Percentiles rank a stretch among this genome's conserved stretches.
phyloP scores from a whole-genome alignment of 495 filamentous ascomycete species.

The Daldinia vernicosa region DNA sequence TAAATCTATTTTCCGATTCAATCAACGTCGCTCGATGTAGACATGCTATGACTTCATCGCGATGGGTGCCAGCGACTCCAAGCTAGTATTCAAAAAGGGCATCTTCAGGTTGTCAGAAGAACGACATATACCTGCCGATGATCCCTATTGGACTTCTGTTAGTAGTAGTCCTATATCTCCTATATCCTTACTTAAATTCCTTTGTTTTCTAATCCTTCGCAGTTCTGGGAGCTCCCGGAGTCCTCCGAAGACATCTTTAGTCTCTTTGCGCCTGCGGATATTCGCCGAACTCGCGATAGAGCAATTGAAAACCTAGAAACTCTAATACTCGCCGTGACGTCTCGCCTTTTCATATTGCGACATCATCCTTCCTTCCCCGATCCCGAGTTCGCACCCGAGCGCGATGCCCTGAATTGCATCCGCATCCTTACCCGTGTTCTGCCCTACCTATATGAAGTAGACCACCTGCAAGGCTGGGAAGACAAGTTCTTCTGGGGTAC shows the following conservation, averaged over 20 bases:
- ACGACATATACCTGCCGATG: conserved; percentile 84
- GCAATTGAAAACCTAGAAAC: conserved; percentile 92
- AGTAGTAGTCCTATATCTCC: conserved; percentile 52
- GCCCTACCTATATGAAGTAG: conserved; percentile 78
- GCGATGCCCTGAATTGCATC: conserved; percentile 92
- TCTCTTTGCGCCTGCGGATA: conserved; percentile 92
- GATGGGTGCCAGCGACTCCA: conserved; percentile 99
- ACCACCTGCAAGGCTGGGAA: conserved; percentile 87
- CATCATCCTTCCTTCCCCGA: conserved; percentile 92
- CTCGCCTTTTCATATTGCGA: conserved; percentile 80
- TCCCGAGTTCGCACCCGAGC: conserved; percentile 85
- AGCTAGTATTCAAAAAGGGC: conserved; percentile 98
- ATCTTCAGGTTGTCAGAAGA: conserved; percentile 97
- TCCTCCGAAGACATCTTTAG: conserved; percentile 96
- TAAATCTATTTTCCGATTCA: conserved; percentile 3
- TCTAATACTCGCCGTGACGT: conserved; percentile 81
- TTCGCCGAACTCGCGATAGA: conserved; percentile 87
- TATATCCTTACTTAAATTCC: conserved; percentile 2
- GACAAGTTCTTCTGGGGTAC: conserved; percentile 90
- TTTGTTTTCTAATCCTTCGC: conserved; percentile 14
- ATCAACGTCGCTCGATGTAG: conserved; percentile 37
- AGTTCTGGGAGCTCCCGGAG: conserved; percentile 99
- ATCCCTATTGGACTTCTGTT: conserved; percentile 93
- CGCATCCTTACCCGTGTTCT: conserved; percentile 1
- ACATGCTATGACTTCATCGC: conserved; percentile 42